phyloP scores from a whole-genome alignment of 1,284 basidiomycete species.

The Microbotryomycetes sp. region DNA sequence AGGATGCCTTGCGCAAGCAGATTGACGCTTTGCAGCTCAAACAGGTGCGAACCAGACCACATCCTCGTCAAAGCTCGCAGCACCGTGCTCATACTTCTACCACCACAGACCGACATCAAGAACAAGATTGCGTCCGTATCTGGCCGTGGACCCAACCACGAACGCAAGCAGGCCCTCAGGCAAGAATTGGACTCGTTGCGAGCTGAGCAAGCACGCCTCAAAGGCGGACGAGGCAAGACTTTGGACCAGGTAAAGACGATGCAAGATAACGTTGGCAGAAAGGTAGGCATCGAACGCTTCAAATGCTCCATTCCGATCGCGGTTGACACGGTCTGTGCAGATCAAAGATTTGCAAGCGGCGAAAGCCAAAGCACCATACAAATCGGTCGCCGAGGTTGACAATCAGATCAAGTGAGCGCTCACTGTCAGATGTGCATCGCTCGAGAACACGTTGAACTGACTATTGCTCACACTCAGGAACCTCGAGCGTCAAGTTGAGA shows the following conservation, averaged over 20 bases:
- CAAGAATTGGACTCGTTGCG: slow-evolving; percentile 77
- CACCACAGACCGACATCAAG: slow-evolving; percentile 60
- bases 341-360: slow-evolving; percentile 81
- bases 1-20: slow-evolving; percentile 70
- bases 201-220: slow-evolving; percentile 71
- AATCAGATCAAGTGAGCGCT: slow-evolving; percentile 66
- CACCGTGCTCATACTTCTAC: background rate
- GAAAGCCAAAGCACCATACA: slow-evolving; percentile 75
- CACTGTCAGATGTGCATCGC: background rate
- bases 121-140: slow-evolving; percentile 64
- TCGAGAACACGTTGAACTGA: background rate
- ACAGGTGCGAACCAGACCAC: slow-evolving; percentile 59
- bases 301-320: too few species aligned
- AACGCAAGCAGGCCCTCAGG: slow-evolving; percentile 60
- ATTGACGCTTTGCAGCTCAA: slow-evolving; percentile 73
- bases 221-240: slow-evolving; percentile 66
- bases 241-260: slow-evolving; percentile 74
- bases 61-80: too few species aligned
- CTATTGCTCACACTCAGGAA: slow-evolving; percentile 48
- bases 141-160: slow-evolving; percentile 55
- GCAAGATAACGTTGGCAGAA: slow-evolving; percentile 75
- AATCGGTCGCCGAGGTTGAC: slow-evolving; percentile 81
- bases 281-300: slow-evolving; percentile 61
- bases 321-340: too few species aligned
- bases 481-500: slow-evolving; percentile 82